Evolutionary conservation across 495 filamentous ascomycete species (phyloP).

Genomic region (Margaritispora aquatica): DNA sequence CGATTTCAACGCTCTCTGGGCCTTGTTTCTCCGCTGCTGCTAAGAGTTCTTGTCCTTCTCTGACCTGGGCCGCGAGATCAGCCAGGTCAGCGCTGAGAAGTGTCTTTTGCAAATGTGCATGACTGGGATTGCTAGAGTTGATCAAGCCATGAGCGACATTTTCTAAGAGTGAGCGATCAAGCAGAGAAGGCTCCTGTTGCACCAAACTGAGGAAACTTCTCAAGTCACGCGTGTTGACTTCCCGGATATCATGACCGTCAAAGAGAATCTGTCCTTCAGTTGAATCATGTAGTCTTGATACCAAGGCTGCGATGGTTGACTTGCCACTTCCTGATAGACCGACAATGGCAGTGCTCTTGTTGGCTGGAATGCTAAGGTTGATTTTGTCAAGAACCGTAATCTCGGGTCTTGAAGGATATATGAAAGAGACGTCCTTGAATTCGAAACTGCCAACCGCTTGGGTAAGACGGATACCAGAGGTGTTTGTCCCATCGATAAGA

Average conservation of each 20-base stretch:
- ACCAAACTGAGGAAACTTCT: constrained; percentile 54
- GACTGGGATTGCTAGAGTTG: constrained; percentile 43
- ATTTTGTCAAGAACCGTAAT: constrained; percentile 46
- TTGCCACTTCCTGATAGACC: constrained; percentile 65
- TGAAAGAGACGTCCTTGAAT: constrained; percentile 51
- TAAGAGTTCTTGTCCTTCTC: constrained; percentile 46
- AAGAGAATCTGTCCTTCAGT: constrained; percentile 49
- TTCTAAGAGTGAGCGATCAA: constrained; percentile 58
- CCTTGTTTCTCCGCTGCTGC: constrained; percentile 39
- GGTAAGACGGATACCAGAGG: background rate
- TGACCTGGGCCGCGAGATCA: constrained; percentile 50
- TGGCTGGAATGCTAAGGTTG: constrained; percentile 43
- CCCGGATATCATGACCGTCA: constrained; percentile 44
- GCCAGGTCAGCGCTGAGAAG: constrained; percentile 41
- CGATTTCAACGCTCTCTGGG: constrained; percentile 16
- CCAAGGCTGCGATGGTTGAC: constrained; percentile 52
- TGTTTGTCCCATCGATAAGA: constrained; percentile 41
- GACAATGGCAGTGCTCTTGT: constrained; percentile 58
- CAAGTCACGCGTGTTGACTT: constrained; percentile 49
- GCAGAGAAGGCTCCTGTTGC: constrained; percentile 59
- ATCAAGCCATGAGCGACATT: constrained; percentile 54
- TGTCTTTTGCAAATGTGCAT: background rate
- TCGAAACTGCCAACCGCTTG: constrained; percentile 36
- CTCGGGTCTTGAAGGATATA: constrained; percentile 53
- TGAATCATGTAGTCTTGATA: constrained; percentile 48